Percentiles rank a stretch among this genome's conserved stretches.
Conservation (phyloP, 192 early-diverging fungal genomes). For the Gamsiella multidivaricata region DNA sequence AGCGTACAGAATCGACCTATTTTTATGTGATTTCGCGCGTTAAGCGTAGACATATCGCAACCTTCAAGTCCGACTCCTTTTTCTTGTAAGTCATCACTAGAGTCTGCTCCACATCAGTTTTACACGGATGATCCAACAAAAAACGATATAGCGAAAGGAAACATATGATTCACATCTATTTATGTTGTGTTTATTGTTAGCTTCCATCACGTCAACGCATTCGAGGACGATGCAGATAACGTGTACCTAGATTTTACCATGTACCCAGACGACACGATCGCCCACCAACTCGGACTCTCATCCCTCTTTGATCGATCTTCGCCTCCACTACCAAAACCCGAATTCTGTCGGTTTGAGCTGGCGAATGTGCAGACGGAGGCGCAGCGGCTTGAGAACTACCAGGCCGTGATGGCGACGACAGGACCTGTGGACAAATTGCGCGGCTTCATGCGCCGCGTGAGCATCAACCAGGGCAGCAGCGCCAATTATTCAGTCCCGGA, state of each 20-base stretch:
- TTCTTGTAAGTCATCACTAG: slow-evolving; percentile 60
- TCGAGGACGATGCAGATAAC: slow-evolving; percentile 71
- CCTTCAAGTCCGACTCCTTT: slow-evolving; percentile 72
- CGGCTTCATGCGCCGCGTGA: slow-evolving; percentile 48
- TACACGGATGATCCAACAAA: not conserved
- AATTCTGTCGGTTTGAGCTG: slow-evolving; percentile 73
- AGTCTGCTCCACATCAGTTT: not conserved
- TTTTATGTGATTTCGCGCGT: slow-evolving; percentile 82
- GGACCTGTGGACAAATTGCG: slow-evolving; percentile 48
- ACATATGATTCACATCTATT: too few relatives aligned
- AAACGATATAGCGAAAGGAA: too few relatives aligned
- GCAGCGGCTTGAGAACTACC: slow-evolving; percentile 59
- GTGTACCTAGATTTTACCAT: slow-evolving; percentile 71
- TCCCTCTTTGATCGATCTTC: slow-evolving; percentile 58
- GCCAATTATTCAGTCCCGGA: slow-evolving; percentile 36
- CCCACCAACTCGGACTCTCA: slow-evolving; percentile 67
- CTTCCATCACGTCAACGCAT: slow-evolving; percentile 81
- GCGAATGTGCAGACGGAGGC: slow-evolving; percentile 70
- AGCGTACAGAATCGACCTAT: slow-evolving; percentile 62
- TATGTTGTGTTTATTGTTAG: too few relatives aligned
- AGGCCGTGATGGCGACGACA: slow-evolving; percentile 26
- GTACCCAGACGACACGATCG: slow-evolving; percentile 70
- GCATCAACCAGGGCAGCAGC: slow-evolving; percentile 11
- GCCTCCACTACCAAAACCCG: slow-evolving; percentile 60
- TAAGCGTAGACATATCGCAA: slow-evolving; percentile 71